phyloP scores from a whole-genome alignment of 495 filamentous ascomycete genomes.

The Penicillium maclennaniae region DNA sequence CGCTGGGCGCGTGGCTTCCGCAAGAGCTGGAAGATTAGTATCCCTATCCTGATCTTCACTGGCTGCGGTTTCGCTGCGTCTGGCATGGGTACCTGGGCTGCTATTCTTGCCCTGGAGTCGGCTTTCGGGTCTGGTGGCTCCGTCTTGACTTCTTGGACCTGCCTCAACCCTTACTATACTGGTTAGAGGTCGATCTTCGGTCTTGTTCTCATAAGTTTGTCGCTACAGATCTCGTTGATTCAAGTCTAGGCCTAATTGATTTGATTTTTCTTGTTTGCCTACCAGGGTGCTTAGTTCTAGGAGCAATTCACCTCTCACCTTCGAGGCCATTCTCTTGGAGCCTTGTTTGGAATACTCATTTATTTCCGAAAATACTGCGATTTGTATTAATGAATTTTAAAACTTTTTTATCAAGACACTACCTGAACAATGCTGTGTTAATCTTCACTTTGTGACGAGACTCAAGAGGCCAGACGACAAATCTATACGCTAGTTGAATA shows the following conservation, averaged over 20 bases:
- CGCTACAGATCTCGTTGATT: background rate
- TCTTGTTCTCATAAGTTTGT: background rate
- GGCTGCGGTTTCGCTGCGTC: constrained; percentile 21
- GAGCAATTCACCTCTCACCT: background rate
- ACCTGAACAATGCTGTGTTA: too few relatives aligned
- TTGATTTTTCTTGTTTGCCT: background rate
- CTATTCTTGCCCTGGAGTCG: constrained; percentile 23
- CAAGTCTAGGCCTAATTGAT: too few relatives aligned
- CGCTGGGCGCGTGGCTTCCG: constrained; percentile 36
- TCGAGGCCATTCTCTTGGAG: too few relatives aligned
- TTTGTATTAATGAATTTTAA: too few relatives aligned
- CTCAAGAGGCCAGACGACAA: too few relatives aligned
- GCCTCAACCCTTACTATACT: constrained; percentile 6
- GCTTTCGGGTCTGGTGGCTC: constrained; percentile 26
- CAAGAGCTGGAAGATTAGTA: constrained; percentile 19
- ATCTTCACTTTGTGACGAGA: too few relatives aligned
- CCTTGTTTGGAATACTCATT: too few relatives aligned
- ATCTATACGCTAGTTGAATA: too few relatives aligned
- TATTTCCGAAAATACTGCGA: too few relatives aligned
- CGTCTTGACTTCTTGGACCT: constrained; percentile 15
- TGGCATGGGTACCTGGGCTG: constrained; percentile 34
- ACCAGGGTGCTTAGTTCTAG: background rate
- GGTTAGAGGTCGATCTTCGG: background rate
- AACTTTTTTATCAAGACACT: too few relatives aligned
- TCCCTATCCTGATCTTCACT: constrained; percentile 23